Percentiles rank a stretch among this genome's conserved stretches.
Evolutionary conservation across 2,329 filamentous ascomycete species (phyloP).

Genomic region (Thermothelomyces thermophilus): DNA sequence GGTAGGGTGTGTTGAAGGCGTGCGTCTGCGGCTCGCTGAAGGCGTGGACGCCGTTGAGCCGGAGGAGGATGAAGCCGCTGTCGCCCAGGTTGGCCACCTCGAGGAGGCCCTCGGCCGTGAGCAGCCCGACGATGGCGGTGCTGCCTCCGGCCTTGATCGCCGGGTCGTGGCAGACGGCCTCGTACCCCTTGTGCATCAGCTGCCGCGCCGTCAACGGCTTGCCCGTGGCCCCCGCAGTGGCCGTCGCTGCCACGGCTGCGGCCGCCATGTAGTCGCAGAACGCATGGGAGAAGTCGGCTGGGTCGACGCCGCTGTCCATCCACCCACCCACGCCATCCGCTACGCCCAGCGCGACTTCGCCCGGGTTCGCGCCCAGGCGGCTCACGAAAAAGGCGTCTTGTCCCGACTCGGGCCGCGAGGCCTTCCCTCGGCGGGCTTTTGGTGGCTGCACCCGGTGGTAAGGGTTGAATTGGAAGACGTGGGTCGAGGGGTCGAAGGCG

Average conservation of each 20-base stretch:
- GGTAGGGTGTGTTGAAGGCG: conserved; percentile 95
- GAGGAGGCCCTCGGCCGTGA: conserved; percentile 63
- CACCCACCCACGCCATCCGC: conserved; percentile 95
- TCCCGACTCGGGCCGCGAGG: conserved; percentile 66
- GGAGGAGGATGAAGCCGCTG: conserved; percentile 83
- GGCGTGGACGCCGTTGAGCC: conserved; percentile 76
- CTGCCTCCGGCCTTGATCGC: conserved; percentile 76
- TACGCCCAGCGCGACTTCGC: conserved; percentile 75
- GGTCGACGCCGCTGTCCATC: conserved; percentile 86
- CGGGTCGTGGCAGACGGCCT: conserved; percentile 68
- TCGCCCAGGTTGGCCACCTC: conserved; percentile 94
- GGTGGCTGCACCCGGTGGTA: conserved; percentile 52
- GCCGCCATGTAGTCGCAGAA: conserved; percentile 90
- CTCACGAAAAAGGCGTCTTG: conserved; percentile 96
- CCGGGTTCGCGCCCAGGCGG: conserved; percentile 59
- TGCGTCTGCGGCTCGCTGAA: conserved; percentile 86
- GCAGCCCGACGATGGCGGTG: conserved; percentile 83
- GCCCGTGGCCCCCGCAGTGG: conserved; percentile 21
- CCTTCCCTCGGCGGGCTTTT: conserved; percentile 43
- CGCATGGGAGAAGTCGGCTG: conserved; percentile 89
- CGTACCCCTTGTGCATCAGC: conserved; percentile 78
- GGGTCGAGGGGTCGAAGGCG: conserved; percentile 58
- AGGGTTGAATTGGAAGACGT: conserved; percentile 68
- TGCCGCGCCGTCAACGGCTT: conserved; percentile 52
- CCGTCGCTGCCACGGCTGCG: conserved; percentile 55